Base-by-base conservation (phyloP, 73 alveolate species). In the Tetrahymena borealis region DNA sequence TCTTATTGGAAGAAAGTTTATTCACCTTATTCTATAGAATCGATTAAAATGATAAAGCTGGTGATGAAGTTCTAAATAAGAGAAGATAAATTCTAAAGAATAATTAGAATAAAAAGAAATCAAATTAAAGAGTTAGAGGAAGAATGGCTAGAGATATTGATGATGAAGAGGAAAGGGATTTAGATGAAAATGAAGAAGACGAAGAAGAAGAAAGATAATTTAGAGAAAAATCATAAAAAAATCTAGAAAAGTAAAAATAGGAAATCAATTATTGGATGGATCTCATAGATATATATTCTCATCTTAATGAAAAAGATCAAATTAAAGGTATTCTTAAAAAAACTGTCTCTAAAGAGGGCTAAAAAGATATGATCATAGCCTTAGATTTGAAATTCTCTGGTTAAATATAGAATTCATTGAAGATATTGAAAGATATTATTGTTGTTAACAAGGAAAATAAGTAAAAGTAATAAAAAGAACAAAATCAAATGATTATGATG, bases 191-290 rank as follows among this genome's bases (percentile, higher is more conserved):
- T 40, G 78, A 93, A 41, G 93, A 79, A 39, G 91, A 90, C 16
- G 16, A 18, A 7, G 92, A 78, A 38, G 60, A 32, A 18, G 91
- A 90, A 36, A 39, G 32, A 90, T 90, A 38, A 7, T 60, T 1
- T 7, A 24, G 0, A 1, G 85, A 60, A 60, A 24, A 32, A 2
- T 24, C 37, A 60, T 24, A 60, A 60, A 60, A 60, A 60, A 24
- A 60, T 24, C 28, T 35, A 24, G 85, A 60, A 6, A 32, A 79
- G 77, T 33, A 78, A 15, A 90, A 38, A 38, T 38, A 32, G 31
- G 77, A 32, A 90, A 36, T 32, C 33, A 38, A 33, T 85, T 60
- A 60, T 39, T 93, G 95, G 95, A 85, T 93, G 95, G 95, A 93
- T 41, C 60, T 93, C 28, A 93, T 93, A 37, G 95, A 93, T 32